Conservation (phyloP, 495 filamentous ascomycete species). For the Penicillium paradoxum region DNA sequence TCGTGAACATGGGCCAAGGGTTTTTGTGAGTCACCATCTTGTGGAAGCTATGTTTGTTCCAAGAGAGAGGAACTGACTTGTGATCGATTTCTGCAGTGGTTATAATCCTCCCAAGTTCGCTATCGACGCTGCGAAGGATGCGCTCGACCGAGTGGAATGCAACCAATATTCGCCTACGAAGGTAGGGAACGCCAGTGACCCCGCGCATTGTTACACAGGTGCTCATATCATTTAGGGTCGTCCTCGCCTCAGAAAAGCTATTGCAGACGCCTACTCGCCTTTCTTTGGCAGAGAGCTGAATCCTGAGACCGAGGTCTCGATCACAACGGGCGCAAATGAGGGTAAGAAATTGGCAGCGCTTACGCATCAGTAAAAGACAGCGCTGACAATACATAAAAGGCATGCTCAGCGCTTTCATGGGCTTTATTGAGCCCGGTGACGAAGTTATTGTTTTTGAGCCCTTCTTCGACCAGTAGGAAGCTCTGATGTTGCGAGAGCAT, state of each 20-base stretch:
- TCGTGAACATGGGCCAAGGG: constrained; percentile 95
- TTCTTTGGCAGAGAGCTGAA: constrained; percentile 75
- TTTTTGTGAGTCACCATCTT: constrained; percentile 61
- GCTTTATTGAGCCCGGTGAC: constrained; percentile 86
- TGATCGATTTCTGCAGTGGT: constrained; percentile 46
- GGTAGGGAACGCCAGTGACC: constrained; percentile 31
- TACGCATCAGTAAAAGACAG: neutral
- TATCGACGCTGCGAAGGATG: constrained; percentile 81
- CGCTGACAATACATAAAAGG: constrained; percentile 5
- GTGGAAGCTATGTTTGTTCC: neutral
- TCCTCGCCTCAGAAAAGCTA: constrained; percentile 81
- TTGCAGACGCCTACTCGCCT: constrained; percentile 84
- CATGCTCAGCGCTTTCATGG: constrained; percentile 97
- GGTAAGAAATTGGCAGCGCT: constrained; percentile 40
- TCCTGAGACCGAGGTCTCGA: constrained; percentile 85
- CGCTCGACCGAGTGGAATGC: constrained; percentile 89
- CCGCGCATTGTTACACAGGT: constrained; percentile 1
- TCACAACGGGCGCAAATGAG: constrained; percentile 96
- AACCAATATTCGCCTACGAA: constrained; percentile 98
- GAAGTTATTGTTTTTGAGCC: constrained; percentile 98
- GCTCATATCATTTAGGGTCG: constrained; percentile 53
- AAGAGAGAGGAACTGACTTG: neutral
- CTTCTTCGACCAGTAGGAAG: constrained; percentile 88
- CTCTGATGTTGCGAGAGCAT: neutral
- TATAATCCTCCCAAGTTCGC: constrained; percentile 96